Base-by-base conservation (phyloP, 225 moss, liverwort and hornwort species). In the Antitrichia curtipendula region DNA sequence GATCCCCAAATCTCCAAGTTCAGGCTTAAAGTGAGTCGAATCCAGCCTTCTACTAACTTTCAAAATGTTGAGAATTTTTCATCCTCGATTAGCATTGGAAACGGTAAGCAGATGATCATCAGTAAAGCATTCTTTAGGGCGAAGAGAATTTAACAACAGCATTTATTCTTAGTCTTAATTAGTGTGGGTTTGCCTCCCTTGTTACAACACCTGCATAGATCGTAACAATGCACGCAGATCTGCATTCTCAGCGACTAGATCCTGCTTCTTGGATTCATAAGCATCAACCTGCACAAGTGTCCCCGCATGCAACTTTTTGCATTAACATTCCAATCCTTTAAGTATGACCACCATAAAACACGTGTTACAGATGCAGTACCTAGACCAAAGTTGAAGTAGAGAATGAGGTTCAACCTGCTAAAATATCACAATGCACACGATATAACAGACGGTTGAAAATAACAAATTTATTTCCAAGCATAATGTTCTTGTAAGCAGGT, bases 181-280 rank as follows among this genome's bases (percentile, higher is more conserved):
- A 66, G 41, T 80, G 80, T 66, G 65, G 20, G n/a, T 78, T 52
- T n/a, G 38, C 58, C 84, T 76, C 41, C 71, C 59, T 61, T 58
- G 82, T 58, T 73, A 29, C 40, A 34, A 28, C 62, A 91, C 97
- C 97, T 97, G 97, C 98, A 97, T 98, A 57, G 96, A 96, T 58
- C 95, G 94, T 81, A 98, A 89, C 90, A 97, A 85, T 74, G 94
- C 87, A 53, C 96, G 95, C 90, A 98, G 89, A 89, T 98, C 97
- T 78, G 92, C 90, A 89, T 98, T 98, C 74, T 98, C 98, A 53
- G 94, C 91, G 87, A 95, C 93, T 41, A 98, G 92, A 91, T 98
- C 98, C 92, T 94, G 96, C 85, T 98, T 98, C 86, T 98, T 96
- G 59, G 95, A 91, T 81, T 98, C 96, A 85, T 98, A 98, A 18